Evolutionary conservation across 345 rosid genomes (phyloP), one percentile per base, ranked within the genome.

Genomic region (Populus davidiana): DNA sequence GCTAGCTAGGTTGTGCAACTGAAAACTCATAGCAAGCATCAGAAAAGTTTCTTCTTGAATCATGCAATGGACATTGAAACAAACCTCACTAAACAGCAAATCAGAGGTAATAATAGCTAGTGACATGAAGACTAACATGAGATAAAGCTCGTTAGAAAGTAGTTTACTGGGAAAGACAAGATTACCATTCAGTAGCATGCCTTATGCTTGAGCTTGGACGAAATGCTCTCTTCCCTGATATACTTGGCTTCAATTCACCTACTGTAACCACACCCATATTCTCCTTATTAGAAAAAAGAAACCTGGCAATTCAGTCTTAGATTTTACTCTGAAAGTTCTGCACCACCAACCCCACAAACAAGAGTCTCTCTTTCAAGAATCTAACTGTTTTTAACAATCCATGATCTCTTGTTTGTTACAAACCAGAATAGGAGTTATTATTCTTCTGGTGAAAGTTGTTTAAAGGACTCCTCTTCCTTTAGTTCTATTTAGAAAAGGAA

Each of bases 131-230:
- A 75, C 70, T 27, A 20, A 14, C 12, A 20, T 4, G 70, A 17
- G 41, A 67, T 21, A 35, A 67, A 67, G 70, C 70, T 35, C 12
- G 13, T 3, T 20, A 67, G 23, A 67, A 4, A 59, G 29, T 9
- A 59, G 29, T 67, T 47, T 31, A 64, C 50, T 29, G 56, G 47
- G 72, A 62, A 66, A 72, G 50, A 77, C 70, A 35, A 73, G 50
- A 74, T 81, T 90, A 96, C 98, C 99, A 96, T 90, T 93, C 99
- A 71, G 98, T 86, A 75, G 98, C 94, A 84, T 96, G 98, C 80
- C 97, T 90, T 77, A 93, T 92, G 56, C 88, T 96, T n/a, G 98
- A 89, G 77, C 85, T 92, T 33, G 94, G 91, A 78, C 98, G 96
- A 83, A 92, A 93, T 0, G 91, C 83, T 86, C 96, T 88, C 89